Evolutionary conservation across 2,329 filamentous ascomycete genomes (phyloP).

Genomic region (Madurella mycetomatis): DNA sequence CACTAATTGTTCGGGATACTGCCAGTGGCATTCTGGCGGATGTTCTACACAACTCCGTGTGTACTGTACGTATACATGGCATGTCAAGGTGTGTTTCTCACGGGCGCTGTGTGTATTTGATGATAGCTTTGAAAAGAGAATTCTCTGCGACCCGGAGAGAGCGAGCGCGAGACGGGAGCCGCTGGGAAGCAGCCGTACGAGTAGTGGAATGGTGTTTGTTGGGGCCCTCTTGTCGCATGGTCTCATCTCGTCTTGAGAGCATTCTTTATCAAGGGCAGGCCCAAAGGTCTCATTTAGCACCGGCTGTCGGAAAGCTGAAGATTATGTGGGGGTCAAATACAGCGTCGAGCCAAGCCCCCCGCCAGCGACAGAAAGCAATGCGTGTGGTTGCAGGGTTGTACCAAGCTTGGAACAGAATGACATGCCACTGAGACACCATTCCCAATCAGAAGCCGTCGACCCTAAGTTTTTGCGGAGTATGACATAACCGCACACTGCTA

Average conservation of each 20-base stretch:
- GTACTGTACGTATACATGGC: too few species aligned
- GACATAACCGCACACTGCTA: slow-evolving; percentile 19
- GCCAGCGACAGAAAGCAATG: slow-evolving; percentile 1
- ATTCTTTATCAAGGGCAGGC: not conserved
- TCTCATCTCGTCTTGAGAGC: not conserved
- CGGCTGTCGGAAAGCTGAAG: not conserved
- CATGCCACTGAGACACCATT: slow-evolving; percentile 7
- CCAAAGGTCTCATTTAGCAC: not conserved
- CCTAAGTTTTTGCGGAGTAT: slow-evolving; percentile 4
- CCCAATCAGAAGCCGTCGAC: slow-evolving; percentile 12
- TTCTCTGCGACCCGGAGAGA: not conserved
- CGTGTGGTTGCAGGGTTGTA: slow-evolving; percentile 12
- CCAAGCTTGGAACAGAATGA: slow-evolving; percentile 9
- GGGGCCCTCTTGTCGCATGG: slow-evolving; percentile 3
- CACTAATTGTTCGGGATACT: too few species aligned
- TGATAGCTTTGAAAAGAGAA: too few species aligned
- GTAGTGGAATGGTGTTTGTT: not conserved
- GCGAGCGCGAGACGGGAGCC: not conserved
- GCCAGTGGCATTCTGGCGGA: too few species aligned
- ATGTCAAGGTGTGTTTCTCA: too few species aligned
- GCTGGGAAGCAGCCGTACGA: not conserved
- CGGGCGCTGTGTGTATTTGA: too few species aligned
- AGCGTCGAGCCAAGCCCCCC: slow-evolving; percentile 2
- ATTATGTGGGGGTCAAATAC: not conserved
- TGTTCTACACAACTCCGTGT: too few species aligned